Evolutionary conservation across 1,284 basidiomycete genomes (phyloP), one percentile per base, ranked within the genome.

Genomic region (Neolentinus lepideus): DNA sequence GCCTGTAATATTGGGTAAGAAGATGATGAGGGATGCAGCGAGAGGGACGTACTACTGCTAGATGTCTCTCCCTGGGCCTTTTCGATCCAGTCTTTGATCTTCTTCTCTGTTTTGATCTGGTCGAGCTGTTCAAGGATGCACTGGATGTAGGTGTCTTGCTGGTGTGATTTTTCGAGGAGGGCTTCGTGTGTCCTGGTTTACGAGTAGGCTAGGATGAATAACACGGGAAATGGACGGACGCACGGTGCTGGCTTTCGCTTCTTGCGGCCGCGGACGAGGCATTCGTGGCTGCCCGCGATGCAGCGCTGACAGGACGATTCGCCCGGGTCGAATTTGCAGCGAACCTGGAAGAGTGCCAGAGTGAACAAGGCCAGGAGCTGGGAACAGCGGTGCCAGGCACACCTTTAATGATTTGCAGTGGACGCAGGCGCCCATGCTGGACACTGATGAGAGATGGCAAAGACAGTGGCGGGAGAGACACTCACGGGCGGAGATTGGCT

Each of bases 381-480:
- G 8, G 9, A n/a, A 29, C 36, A 31, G n/a, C 24, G 54, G 16
- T 21, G 25, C 12, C 22, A 19, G 8, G 31, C 68, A 50, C 55
- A 80, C 81, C 68, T 84, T 84, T 52, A 82, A 69, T 6, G 77
- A 75, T 67, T 83, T 84, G 66, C 81, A 84, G 60, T 81, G 77
- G 21, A 75, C 74, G 64, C 80, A 83, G 16, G 80, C 80, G 16
- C 65, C 64, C 21, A 60, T 54, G 3, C 67, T 69, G 46, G 16
- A 26, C n/a, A 4, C 6, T 31, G 29, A 31, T 31, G 29, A 31
- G 29, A 4, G 29, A 6, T 43, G 38, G 8, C 38, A 43, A 16
- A n/a, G 19, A 8, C 38, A 43, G 29, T 12, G 29, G 29, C 12
- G 29, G 29, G 29, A 12, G 6, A 12, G 12, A 12, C 29, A 43